These are phyloP conservation scores for Saccharum officinarum DNA, from an alignment of 176 grass and related monocot genomes.

Conservation along the genomic window DNA sequence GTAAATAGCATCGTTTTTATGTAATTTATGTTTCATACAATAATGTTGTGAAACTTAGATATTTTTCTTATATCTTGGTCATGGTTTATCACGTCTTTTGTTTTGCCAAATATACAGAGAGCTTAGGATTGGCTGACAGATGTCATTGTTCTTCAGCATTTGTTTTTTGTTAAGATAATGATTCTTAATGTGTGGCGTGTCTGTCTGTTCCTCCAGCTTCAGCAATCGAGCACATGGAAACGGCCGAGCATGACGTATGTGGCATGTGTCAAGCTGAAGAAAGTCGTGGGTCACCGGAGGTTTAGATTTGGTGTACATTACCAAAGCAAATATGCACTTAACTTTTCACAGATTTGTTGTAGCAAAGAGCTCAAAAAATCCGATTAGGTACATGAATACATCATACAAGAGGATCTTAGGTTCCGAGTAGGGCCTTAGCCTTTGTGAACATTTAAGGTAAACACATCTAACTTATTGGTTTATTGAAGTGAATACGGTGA, in stretches of 20 bases:
- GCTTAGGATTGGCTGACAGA: not conserved
- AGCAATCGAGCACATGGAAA: not conserved
- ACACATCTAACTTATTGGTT: not conserved
- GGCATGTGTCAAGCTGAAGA: not conserved
- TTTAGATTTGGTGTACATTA: not conserved
- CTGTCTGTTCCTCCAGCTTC: not conserved
- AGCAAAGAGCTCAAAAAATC: not conserved
- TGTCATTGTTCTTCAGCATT: not conserved
- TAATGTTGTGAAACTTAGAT: constrained; percentile 18
- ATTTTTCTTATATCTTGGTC: constrained; percentile 4
- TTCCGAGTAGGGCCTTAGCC: not conserved
- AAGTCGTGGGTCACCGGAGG: not conserved
- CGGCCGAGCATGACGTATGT: not conserved
- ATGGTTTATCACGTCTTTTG: not conserved
- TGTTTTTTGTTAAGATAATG: not conserved
- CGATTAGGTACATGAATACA: not conserved
- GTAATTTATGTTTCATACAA: not conserved
- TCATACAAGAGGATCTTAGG: not conserved
- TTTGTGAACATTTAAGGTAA: not conserved
- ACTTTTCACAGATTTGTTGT: not conserved
- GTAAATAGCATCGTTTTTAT: not conserved
- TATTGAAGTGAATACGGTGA: not conserved
- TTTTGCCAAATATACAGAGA: not conserved
- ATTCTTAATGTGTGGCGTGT: not conserved
- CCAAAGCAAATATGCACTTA: constrained; percentile 2